Percentiles rank a stretch among this genome's conserved stretches.
These are phyloP conservation scores for Ogataea naganishii DNA, from an alignment of 805 yeast species.

Conservation along the genomic window DNA sequence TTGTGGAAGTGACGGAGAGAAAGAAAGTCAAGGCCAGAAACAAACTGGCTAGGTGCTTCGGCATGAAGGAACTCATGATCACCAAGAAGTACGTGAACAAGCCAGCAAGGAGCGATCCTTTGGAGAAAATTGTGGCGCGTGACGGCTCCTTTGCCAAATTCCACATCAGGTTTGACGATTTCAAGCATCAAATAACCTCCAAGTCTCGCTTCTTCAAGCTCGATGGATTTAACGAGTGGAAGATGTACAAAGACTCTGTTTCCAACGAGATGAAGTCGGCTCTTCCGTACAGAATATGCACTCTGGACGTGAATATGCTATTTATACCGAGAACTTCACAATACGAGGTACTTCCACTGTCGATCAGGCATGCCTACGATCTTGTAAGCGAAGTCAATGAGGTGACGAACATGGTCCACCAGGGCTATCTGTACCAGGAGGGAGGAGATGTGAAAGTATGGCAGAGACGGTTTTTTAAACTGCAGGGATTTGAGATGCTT, in stretches of 20 bases:
- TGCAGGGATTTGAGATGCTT: conserved; percentile 61
- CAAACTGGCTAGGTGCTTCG: conserved; percentile 21
- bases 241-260: conserved; percentile 23
- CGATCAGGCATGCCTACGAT: conserved; percentile 45
- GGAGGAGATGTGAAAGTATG: conserved; percentile 83
- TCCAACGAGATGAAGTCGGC: conserved; percentile 23
- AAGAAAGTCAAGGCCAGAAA: conserved; percentile 24
- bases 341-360: conserved; percentile 60
- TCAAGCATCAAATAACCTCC: conserved; percentile 49
- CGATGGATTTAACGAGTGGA: conserved; percentile 82
- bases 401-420: conserved; percentile 22
- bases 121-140: conserved; percentile 60
- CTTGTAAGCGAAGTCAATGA: conserved; percentile 30
- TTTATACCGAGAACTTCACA: conserved; percentile 56
- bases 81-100: conserved; percentile 45
- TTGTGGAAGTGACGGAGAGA: conserved; percentile 54
- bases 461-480: conserved; percentile 66
- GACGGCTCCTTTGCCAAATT: conserved; percentile 89
- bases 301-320: conserved; percentile 57
- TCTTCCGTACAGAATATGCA: conserved; percentile 56
- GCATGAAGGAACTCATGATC: conserved; percentile 33
- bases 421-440: conserved; percentile 77
- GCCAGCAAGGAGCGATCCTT: conserved; percentile 41
- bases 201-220: conserved; percentile 41
- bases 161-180: conserved; percentile 53